Base-by-base conservation (phyloP, 1,139 yeast genomes). In the Sugiyamaella pinicola region DNA sequence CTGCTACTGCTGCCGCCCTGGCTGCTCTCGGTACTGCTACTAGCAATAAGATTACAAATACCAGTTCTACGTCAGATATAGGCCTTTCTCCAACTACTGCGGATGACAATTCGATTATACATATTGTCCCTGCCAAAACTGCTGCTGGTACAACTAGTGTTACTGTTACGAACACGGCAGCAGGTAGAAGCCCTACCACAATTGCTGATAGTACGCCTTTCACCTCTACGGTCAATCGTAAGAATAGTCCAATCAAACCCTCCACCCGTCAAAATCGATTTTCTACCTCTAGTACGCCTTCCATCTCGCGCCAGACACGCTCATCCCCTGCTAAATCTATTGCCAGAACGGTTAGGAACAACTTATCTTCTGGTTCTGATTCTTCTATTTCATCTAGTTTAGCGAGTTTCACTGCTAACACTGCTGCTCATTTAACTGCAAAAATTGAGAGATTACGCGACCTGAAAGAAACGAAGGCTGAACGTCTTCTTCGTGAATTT, bases 401-500 rank as follows among this genome's bases (percentile, higher is more conserved):
- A 4, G 12, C 24, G 28, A 31, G 28, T 15, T 31, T 43, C 26
- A 31, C 47, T 6, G 38, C 17, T n/a, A 31, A n/a, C 18, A 19
- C 19, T 17, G 12, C 26, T n/a, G 29, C 22, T 18, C 41, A 45
- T 3, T 15, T 46, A 17, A 34, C 37, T 2, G 26, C 28, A 10
- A 46, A 38, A 37, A 31, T 44, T 22, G 49, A 55, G 26, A 45
- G 33, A 18, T 29, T 55, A 28, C 34, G 48, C 19, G 49, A 47
- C 10, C 52, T 64, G 33, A 60, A 65, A 10, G 61, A 62, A 45
- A 61, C 67, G 2, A 63, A 58, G 31, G 64, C 72, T 1, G 74
- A 71, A 22, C 58, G 58, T 35, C 61, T 61, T n/a, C 65, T 70
- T 28, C 52, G 60, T 10, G 66, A 69, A 12, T 69, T 60, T 55